Evolutionary conservation across 2,329 filamentous ascomycete species (phyloP), one percentile per base, ranked within the genome.

Genomic region (Cucurbitaria berberidis): DNA sequence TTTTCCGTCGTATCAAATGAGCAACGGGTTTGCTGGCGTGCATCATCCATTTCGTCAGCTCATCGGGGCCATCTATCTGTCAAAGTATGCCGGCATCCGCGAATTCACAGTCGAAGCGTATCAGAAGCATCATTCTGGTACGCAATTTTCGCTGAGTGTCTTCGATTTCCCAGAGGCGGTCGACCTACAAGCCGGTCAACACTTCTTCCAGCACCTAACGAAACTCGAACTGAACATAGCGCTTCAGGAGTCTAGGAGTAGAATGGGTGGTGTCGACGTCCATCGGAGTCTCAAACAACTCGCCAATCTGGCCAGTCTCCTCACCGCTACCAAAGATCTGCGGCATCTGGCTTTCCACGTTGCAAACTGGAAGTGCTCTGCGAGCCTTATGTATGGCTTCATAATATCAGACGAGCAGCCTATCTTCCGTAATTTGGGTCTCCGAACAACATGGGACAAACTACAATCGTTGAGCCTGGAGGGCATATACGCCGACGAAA

Each of bases 21-120:
- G 16, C 1, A 34, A 18, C 18, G 34, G 45, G 1, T 45, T 39
- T 11, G 50, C 53, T 22, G 15, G 18, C 1, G 35, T 42, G 1
- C 41, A 66, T 7, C 63, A 68, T 30, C 64, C 67, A 10, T 65
- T 72, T 40, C 67, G 68, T 45, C 60, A 66, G 26, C 48, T 73
- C 1, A 66, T 73, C 22, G 64, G 58, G 0, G 70, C 67, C 2
- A 32, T 72, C 5, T 63, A 59, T 40, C 4, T 59, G 9, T 42
- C 63, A 5, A 48, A 60, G 22, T 69, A 65, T 36, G 29, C 59
- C 18, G 61, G 62, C 11, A 57, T 73, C 18, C 60, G 54, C 19
- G 56, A 66, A 18, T 62, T 72, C 19, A 60, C 40, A 5, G 51
- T 64, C 9, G 43, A 51, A 40, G 22, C 43, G 8, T 35, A 26